A percentile compares a stretch with the other conserved stretches of the same genome.
Evolutionary conservation across 2,329 filamentous ascomycete genomes (phyloP).

Genomic region (Orbilia oligospora): DNA sequence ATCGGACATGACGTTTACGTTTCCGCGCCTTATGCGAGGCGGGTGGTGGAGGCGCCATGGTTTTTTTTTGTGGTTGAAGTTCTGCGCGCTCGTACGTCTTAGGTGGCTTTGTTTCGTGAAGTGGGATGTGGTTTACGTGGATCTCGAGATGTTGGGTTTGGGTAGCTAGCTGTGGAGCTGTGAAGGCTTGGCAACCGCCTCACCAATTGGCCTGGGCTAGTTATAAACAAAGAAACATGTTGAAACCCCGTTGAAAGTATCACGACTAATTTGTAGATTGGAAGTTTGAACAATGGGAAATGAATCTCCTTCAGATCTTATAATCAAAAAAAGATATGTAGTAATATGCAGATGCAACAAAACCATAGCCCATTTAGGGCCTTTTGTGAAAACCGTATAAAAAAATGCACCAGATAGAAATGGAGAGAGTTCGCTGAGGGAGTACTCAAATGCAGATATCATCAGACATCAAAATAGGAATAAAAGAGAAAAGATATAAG

Average conservation of each 20-base stretch:
- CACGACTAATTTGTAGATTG: neutral
- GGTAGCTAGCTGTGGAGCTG: neutral
- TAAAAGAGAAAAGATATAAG: neutral
- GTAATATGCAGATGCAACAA: neutral
- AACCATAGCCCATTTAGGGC: neutral
- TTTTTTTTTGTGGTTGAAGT: neutral
- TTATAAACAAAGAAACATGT: neutral
- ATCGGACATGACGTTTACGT: slow-evolving; percentile 62
- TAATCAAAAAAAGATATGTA: neutral
- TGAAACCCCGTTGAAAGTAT: neutral
- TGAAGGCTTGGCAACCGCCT: slow-evolving; percentile 20
- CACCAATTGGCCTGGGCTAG: neutral
- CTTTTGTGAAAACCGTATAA: slow-evolving; percentile 20
- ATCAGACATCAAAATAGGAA: slow-evolving; percentile 35
- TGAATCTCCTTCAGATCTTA: slow-evolving; percentile 2
- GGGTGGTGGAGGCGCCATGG: slow-evolving; percentile 41
- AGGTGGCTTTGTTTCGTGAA: neutral
- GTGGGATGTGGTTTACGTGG: slow-evolving; percentile 33
- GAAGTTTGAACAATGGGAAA: neutral
- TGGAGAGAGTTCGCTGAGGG: neutral
- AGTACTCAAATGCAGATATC: slow-evolving; percentile 36
- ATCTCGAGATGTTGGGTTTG: slow-evolving; percentile 13
- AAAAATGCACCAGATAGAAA: slow-evolving; percentile 12
- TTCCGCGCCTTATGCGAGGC: slow-evolving; percentile 55
- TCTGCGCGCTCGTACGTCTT: slow-evolving; percentile 23